Evolutionary conservation across 225 moss, liverwort and hornwort species (phyloP), one percentile per base, ranked within the genome.

Genomic region (Takakia lepidozioides): DNA sequence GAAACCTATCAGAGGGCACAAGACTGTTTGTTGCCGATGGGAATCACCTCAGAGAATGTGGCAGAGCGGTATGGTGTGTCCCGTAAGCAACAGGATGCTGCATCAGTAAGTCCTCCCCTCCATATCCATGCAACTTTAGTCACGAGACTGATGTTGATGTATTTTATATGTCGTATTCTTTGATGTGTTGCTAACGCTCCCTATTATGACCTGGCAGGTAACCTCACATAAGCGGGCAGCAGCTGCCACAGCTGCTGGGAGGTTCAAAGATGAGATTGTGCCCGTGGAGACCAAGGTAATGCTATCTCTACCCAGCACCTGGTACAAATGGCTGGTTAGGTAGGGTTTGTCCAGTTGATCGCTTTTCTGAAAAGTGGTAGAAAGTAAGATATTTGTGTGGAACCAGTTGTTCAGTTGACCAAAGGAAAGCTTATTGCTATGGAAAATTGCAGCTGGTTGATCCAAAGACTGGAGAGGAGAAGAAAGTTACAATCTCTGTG

Each of bases 41-140:
- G 93, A 43, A 60, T 89, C 1, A 93, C 93, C 10, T 93, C 86
- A 13, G 93, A 93, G 64, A 93, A 93, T 59, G 86, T 93, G 10
- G 89, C 93, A 23, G 52, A 73, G 29, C 66, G 73, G 19, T 89
- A 76, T 15, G 83, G 78, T 27, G 68, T 93, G 46, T 53, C 73
- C 26, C 73, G 89, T 43, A 51, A 65, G 69, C 81, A 88, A 50
- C 92, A 93, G 59, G 92, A 93, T 57, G 57, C 73, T 64, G 85
- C 88, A 28, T 76, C 83, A 10, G 88, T 85, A 58, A 42, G 75
- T 14, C 2, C 17, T 3, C 2, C 4, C 19, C 19, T n/a, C n/a
- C 40, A 13, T 13, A 5, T 40, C 13, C 16, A n/a, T 16, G 2
- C 40, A 3, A 19, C 19, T n/a, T 39, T 19, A 39, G 14, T 39